phyloP scores from a whole-genome alignment of 371 early-diverging fungal species.

The Apophysomyces trapeziformis region DNA sequence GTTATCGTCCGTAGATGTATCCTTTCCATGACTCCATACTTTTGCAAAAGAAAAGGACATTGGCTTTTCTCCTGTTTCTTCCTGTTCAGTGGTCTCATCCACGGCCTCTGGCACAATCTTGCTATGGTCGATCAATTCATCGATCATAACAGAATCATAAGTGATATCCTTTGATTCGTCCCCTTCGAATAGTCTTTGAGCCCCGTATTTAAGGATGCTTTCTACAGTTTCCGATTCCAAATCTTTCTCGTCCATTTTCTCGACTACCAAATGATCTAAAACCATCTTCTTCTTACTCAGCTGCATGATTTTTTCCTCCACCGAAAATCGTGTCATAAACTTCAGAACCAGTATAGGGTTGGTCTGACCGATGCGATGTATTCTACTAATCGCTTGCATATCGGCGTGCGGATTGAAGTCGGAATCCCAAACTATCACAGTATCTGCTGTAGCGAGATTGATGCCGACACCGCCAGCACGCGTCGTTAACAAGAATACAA shows the following conservation, averaged over 20 bases:
- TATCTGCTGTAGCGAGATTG: constrained; percentile 94
- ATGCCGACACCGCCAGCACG: constrained; percentile 96
- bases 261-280: constrained; percentile 85
- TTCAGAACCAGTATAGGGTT: constrained; percentile 84
- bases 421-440: constrained; percentile 92
- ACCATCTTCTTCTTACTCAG: constrained; percentile 86
- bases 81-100: constrained; percentile 27
- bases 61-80: constrained; percentile 18
- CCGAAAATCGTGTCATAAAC: constrained; percentile 81
- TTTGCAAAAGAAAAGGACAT: constrained; percentile 50
- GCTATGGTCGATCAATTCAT: constrained; percentile 68
- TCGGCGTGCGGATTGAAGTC: constrained; percentile 96
- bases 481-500: constrained; percentile 85
- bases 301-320: constrained; percentile 78
- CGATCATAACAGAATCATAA: constrained; percentile 65
- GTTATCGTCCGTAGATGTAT: constrained; percentile 29
- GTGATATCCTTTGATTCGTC: constrained; percentile 55
- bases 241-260: constrained; percentile 71
- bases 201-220: constrained; percentile 81
- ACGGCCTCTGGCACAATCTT: constrained; percentile 24
- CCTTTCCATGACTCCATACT: constrained; percentile 40
- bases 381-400: constrained; percentile 90
- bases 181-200: constrained; percentile 78
- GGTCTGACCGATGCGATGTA: constrained; percentile 96
- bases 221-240: constrained; percentile 69